Percentiles rank a stretch among this genome's conserved stretches.
phyloP scores from a whole-genome alignment of 768 basidiomycete genomes.

The Mycena filopes region DNA sequence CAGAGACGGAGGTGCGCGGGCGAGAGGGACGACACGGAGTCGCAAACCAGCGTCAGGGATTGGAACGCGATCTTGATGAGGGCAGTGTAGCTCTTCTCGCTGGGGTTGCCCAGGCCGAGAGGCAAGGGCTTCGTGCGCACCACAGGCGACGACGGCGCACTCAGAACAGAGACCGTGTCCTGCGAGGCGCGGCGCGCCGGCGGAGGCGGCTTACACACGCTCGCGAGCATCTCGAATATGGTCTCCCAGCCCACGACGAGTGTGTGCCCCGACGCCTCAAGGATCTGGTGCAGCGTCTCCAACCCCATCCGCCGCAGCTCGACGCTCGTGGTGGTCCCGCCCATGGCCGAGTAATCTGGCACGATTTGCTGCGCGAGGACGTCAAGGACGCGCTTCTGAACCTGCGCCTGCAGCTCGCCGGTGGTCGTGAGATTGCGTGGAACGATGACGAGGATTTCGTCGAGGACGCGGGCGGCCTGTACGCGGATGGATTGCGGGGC shows the following conservation, averaged over 20 bases:
- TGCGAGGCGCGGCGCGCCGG: slow-evolving; percentile 48
- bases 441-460: slow-evolving; percentile 83
- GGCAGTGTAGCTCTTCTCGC: slow-evolving; percentile 75
- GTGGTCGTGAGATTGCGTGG: slow-evolving; percentile 74
- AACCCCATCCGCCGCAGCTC: slow-evolving; percentile 91
- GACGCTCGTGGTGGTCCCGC: slow-evolving; percentile 57
- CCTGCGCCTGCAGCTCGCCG: slow-evolving; percentile 71
- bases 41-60: slow-evolving; percentile 92
- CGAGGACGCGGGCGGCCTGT: slow-evolving; percentile 89
- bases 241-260: slow-evolving; percentile 93
- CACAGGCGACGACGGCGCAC: slow-evolving; percentile 52
- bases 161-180: slow-evolving; percentile 53
- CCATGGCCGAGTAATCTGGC: slow-evolving; percentile 48
- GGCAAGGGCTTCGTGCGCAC: slow-evolving; percentile 52
- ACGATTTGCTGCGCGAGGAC: slow-evolving; percentile 87
- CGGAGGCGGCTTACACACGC: slow-evolving; percentile 76
- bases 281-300: slow-evolving; percentile 88
- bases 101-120: slow-evolving; percentile 65
- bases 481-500: slow-evolving; percentile 85
- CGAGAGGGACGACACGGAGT: slow-evolving; percentile 86
- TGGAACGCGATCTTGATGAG: slow-evolving; percentile 95
- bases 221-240: slow-evolving; percentile 92
- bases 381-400: slow-evolving; percentile 87
- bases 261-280: slow-evolving; percentile 92
- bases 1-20: slow-evolving; percentile 86